Evolutionary conservation across 2,329 filamentous ascomycete species (phyloP), one percentile per base, ranked within the genome.

Genomic region (Penicillium occitanis): DNA sequence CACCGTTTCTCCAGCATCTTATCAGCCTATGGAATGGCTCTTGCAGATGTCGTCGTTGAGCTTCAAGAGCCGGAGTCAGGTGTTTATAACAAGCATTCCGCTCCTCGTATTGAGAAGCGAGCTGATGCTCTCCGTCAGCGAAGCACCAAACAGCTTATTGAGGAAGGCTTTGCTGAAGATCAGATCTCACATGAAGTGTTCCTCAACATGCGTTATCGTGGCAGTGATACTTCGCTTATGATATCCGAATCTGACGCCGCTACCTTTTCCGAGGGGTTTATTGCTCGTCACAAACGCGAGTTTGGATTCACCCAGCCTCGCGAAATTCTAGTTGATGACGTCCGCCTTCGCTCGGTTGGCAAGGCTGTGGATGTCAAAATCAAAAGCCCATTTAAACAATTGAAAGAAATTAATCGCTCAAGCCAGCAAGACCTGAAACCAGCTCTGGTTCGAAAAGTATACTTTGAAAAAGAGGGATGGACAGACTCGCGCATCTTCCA

Each of bases 21-120:
- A 0, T 82, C 80, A 0, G 81, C 81, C 0, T 81, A 82, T 50
- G 80, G 81, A 13, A 80, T 83, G 69, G 76, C 79, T 1, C 72
- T 81, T 4, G 77, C 80, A 0, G 74, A 81, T 63, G 70, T 81
- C 0, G 78, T 80, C 3, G 71, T 73, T 5, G 80, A 82, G 44
- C 70, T 71, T 0, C 74, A 75, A 55, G 74, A 77, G 64, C 79
- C 79, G 0, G 75, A 72, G 10, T 73, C 75, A 2, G 70, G 70
- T 11, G 50, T 63, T 2, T 69, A 70, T 19, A 68, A 68, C 35
- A 33, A 67, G 61, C 69, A 42, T 64, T 74, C 51, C 40, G 68
- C 28, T 48, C 22, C 4, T 58, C 67, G 69, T 0, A 68, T 78
- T 4, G 37, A 69, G 0, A 64, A 61, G 0, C 72, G 79, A 5